These are phyloP conservation scores for Blastobotrys ciferrii DNA, from an alignment of 1,139 yeast species.

Conservation along the genomic window DNA sequence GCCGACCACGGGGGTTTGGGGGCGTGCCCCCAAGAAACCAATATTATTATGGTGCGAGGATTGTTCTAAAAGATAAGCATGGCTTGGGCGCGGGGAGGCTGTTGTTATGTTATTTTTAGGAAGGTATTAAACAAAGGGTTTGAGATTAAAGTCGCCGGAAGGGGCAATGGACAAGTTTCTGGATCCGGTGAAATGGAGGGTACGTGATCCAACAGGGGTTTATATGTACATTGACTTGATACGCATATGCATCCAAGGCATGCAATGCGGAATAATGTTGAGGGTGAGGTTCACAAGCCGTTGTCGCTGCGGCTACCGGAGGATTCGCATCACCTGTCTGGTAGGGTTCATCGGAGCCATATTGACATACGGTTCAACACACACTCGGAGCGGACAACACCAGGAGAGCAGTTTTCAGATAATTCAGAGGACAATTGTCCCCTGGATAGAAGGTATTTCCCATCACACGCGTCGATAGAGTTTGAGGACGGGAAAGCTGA, in stretches of 20 bases:
- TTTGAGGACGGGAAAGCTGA: background rate
- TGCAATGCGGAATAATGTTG: background rate
- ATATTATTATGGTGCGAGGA: too few species aligned
- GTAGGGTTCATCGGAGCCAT: constrained; percentile 6
- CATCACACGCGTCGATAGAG: constrained; percentile 8
- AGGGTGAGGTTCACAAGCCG: background rate
- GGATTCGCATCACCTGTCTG: constrained; percentile 3
- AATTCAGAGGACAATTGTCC: constrained; percentile 1
- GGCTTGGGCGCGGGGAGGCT: too few species aligned
- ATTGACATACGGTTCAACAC: constrained; percentile 10
- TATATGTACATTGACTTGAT: background rate
- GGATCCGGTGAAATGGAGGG: background rate
- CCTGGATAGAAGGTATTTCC: background rate
- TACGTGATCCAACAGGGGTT: background rate
- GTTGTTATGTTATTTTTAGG: too few species aligned
- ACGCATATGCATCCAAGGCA: background rate
- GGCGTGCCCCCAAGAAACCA: too few species aligned
- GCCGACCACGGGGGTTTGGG: too few species aligned
- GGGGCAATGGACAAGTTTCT: background rate
- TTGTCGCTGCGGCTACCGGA: constrained; percentile 10
- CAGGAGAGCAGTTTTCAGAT: background rate
- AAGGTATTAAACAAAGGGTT: background rate
- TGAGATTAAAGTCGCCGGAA: background rate
- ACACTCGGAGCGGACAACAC: background rate
- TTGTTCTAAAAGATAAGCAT: too few species aligned